Conservation (phyloP, 2,329 filamentous ascomycete genomes). For the Bipolaris victoriae region DNA sequence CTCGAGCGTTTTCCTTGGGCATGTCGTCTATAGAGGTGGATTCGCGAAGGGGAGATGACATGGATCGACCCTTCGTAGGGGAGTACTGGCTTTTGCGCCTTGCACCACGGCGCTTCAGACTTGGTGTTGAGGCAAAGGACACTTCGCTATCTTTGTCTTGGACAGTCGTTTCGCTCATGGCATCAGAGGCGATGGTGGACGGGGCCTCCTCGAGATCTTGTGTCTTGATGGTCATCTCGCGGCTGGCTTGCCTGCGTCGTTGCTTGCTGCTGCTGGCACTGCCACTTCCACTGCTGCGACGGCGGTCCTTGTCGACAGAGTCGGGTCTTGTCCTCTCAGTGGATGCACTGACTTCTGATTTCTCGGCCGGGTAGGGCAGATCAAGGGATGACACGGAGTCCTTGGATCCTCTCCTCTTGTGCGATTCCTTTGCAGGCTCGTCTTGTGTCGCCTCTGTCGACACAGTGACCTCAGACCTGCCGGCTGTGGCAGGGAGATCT, state of each 20-base stretch:
- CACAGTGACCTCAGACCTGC: constrained; percentile 36
- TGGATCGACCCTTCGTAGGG: constrained; percentile 49
- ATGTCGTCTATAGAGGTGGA: constrained; percentile 33
- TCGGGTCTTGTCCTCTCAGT: constrained; percentile 30
- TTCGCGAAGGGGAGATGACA: constrained; percentile 39
- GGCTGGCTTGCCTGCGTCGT: constrained; percentile 36
- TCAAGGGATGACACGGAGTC: constrained; percentile 40
- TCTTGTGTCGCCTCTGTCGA: constrained; percentile 32
- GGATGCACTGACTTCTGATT: constrained; percentile 36
- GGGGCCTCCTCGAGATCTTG: constrained; percentile 30
- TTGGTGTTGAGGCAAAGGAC: constrained; percentile 37
- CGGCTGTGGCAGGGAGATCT: constrained; percentile 30
- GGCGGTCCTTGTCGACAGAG: constrained; percentile 23
- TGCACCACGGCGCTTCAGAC: constrained; percentile 49
- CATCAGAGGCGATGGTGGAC: constrained; percentile 30
- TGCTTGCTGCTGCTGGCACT: constrained; percentile 35
- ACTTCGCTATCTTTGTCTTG: constrained; percentile 26
- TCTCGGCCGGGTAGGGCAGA: constrained; percentile 28
- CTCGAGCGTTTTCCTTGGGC: constrained; percentile 24
- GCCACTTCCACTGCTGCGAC: constrained; percentile 32
- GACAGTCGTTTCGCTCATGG: constrained; percentile 23
- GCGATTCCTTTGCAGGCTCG: constrained; percentile 36
- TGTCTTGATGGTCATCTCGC: constrained; percentile 36
- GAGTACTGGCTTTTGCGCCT: constrained; percentile 47
- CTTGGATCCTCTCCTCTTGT: constrained; percentile 38